Percentiles rank a stretch among this genome's conserved stretches.
Evolutionary conservation across 176 grass and related monocot genomes (phyloP).

Genomic region (Oryza coarctata): DNA sequence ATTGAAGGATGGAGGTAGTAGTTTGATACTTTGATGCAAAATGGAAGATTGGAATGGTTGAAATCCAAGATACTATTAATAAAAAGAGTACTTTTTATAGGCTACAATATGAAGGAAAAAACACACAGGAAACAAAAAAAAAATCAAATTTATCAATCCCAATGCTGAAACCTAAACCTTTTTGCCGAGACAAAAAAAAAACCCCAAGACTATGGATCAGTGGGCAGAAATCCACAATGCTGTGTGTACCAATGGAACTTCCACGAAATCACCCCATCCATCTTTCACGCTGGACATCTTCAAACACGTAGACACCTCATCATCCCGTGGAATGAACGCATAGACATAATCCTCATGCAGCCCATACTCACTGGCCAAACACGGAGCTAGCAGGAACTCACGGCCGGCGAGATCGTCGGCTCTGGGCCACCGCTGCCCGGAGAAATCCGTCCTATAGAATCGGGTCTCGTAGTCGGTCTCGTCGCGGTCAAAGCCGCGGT

Average conservation of each 20-base stretch:
- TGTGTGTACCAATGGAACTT: neutral
- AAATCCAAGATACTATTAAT: no score
- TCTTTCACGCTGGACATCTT: neutral
- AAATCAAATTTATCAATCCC: neutral
- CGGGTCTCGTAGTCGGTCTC: neutral
- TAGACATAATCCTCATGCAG: neutral
- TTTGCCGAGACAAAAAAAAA: neutral
- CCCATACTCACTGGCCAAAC: constrained; percentile 2
- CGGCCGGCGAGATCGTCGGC: neutral
- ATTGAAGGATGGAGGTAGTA: no score
- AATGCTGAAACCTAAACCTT: neutral
- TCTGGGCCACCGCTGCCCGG: neutral
- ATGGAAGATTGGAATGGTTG: no score
- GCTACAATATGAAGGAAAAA: neutral
- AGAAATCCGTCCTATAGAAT: neutral
- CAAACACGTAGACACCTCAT: neutral
- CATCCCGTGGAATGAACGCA: neutral
- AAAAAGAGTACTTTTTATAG: no score
- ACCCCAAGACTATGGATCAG: neutral
- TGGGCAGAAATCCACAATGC: constrained; percentile 19
- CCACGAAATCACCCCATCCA: neutral
- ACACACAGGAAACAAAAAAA: no score
- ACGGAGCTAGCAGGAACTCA: neutral
- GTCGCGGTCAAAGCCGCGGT: neutral
- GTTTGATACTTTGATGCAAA: neutral